Base-by-base conservation (phyloP, 495 filamentous ascomycete species). In the Talaromyces adpressus region DNA sequence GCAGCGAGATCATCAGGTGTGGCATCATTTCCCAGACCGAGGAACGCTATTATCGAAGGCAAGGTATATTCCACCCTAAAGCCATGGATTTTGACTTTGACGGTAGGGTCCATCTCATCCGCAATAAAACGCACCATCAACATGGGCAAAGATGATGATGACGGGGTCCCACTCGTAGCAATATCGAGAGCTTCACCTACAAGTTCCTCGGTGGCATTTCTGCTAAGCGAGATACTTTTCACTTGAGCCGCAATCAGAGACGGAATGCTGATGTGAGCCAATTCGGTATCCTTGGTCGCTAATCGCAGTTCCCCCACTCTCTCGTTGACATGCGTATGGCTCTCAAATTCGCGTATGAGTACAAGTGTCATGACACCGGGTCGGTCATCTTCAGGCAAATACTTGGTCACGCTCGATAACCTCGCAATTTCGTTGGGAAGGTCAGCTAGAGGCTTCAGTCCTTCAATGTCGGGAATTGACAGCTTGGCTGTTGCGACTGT, bases 351-450 rank as follows among this genome's bases (percentile, higher is more conserved):
- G 54, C 85, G 81, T 47, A 97, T 68, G n/a, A 84, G 74, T 9
- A 82, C 77, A 16, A 98, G 75, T 6, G 88, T 93, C 36, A 99
- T 74, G 29, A 98, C 77, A 0, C 95, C 95, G 14, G 95, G 95
- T 0, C 94, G 86, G 65, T 97, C 93, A 75, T 98, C 95, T 70
- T 98, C 92, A 0, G 95, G 93, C 4, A 99, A 80, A 69, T 98
- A 97, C 69, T 96, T 97, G 12, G 94, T 84, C 27, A 98, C 92
- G 6, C 86, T 94, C 11, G 92, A 89, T 6, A 98, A 77, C 67
- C 87, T 88, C 14, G 88, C 81, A 36, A 98, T 63, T 69, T 99
- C 95, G 49, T 89, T 85, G 1, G 81, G 85, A 6, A 99, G 80
- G 18, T 79, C 79, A n/a, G 86, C 78, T 6, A 99, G 74, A 49